A percentile compares a stretch with the other conserved stretches of the same genome.
These are phyloP conservation scores for Aspergillus homomorphus DNA, from an alignment of 495 filamentous ascomycete species.

Conservation along the genomic window DNA sequence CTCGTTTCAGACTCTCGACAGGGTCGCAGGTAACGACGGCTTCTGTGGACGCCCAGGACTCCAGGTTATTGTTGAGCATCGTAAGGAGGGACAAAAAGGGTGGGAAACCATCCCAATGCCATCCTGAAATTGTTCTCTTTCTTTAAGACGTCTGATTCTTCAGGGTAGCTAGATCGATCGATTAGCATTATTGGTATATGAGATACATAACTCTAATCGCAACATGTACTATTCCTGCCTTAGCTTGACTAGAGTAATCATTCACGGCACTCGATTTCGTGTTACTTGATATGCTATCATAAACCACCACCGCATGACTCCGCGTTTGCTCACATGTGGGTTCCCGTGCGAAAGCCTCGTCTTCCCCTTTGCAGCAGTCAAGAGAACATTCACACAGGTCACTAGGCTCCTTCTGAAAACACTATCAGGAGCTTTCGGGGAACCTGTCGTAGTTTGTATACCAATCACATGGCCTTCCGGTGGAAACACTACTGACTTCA, in stretches of 20 bases:
- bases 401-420: neutral
- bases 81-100: constrained; percentile 48
- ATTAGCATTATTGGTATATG: no score
- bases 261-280: neutral
- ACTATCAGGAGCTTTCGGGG: neutral
- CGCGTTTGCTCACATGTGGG: neutral
- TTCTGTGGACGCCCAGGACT: constrained; percentile 58
- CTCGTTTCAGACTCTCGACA: constrained; percentile 40
- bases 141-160: no score
- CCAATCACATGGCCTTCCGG: neutral
- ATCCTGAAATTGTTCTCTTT: constrained; percentile 6
- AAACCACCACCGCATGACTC: neutral
- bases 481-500: neutral
- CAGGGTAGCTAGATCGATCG: no score
- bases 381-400: neutral
- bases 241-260: no score
- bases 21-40: constrained; percentile 48
- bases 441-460: neutral
- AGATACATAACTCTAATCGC: neutral
- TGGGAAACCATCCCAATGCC: constrained; percentile 48
- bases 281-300: neutral
- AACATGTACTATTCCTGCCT: neutral
- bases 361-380: neutral
- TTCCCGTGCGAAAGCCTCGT: neutral
- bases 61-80: constrained; percentile 53